Percentiles rank a stretch among this genome's conserved stretches.
Conservation (phyloP, 164 flowering plant genomes). For the Cinnamomum micranthum region DNA sequence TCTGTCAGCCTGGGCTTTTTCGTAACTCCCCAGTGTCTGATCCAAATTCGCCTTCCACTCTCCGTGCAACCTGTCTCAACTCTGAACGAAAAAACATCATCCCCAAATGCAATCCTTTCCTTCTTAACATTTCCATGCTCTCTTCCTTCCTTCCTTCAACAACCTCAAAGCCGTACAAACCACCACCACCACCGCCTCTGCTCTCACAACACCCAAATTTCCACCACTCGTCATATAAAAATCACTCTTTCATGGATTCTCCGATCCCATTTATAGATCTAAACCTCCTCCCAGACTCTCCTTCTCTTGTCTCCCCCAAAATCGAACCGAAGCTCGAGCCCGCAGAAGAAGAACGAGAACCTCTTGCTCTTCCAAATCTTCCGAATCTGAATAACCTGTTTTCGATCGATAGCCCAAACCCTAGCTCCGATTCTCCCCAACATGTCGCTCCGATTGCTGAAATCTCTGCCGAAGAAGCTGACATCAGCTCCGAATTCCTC, state of each 20-base stretch:
- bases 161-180: neutral
- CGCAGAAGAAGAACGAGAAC: neutral
- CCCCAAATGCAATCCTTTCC: too few species aligned
- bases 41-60: too few species aligned
- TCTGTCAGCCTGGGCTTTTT: too few species aligned
- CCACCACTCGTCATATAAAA: neutral
- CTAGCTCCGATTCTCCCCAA: slow-evolving; percentile 9
- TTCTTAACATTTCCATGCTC: neutral
- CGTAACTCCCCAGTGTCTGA: too few species aligned
- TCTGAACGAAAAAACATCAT: too few species aligned
- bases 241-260: slow-evolving; percentile 8
- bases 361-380: neutral
- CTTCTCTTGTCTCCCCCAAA: slow-evolving; percentile 32
- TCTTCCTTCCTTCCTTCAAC: neutral
- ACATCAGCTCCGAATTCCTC: slow-evolving; percentile 47
- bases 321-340: slow-evolving; percentile 43
- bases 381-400: too few species aligned
- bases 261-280: slow-evolving; percentile 39
- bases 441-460: slow-evolving; percentile 5
- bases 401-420: neutral
- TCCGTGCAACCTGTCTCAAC: too few species aligned
- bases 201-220: neutral
- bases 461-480: slow-evolving; percentile 7
- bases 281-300: slow-evolving; percentile 29
- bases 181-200: neutral